phyloP scores from a whole-genome alignment of 257 asterid species.

The Verbena officinalis region DNA sequence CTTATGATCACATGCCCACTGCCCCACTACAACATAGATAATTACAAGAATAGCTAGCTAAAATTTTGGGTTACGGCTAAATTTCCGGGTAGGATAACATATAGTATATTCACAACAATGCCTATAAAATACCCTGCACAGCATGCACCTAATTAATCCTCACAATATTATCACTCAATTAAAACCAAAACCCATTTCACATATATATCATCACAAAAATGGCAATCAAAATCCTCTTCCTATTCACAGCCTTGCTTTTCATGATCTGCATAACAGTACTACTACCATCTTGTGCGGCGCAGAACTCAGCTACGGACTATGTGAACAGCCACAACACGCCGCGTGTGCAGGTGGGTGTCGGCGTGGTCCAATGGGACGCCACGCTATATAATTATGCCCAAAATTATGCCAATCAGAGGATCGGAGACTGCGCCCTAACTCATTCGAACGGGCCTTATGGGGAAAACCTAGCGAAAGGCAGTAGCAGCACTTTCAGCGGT shows the following conservation, averaged over 20 bases:
- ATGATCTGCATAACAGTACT: neutral
- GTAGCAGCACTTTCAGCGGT: slow-evolving; percentile 36
- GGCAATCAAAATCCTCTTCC: slow-evolving; percentile 13
- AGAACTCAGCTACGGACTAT: slow-evolving; percentile 39
- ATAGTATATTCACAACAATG: neutral
- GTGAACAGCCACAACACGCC: slow-evolving; percentile 43
- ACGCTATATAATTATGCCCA: slow-evolving; percentile 44
- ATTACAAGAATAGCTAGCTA: too few relatives aligned
- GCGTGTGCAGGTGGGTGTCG: slow-evolving; percentile 44
- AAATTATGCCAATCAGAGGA: slow-evolving; percentile 40
- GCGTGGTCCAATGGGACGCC: slow-evolving; percentile 46
- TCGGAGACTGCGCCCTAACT: slow-evolving; percentile 31
- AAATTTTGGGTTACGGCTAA: neutral
- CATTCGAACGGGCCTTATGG: slow-evolving; percentile 61
- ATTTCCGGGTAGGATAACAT: slow-evolving; percentile 1
- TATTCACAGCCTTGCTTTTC: too few relatives aligned
- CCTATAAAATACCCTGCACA: slow-evolving; percentile 38
- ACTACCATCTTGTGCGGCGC: slow-evolving; percentile 14
- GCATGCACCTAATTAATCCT: too few relatives aligned
- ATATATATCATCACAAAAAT: too few relatives aligned
- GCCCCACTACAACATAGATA: slow-evolving; percentile 21
- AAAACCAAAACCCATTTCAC: too few relatives aligned
- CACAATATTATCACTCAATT: slow-evolving; percentile 23
- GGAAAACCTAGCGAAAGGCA: slow-evolving; percentile 62
- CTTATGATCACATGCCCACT: too few relatives aligned